phyloP scores from a whole-genome alignment of 257 asterid genomes.

The Ilex aquifolium region DNA sequence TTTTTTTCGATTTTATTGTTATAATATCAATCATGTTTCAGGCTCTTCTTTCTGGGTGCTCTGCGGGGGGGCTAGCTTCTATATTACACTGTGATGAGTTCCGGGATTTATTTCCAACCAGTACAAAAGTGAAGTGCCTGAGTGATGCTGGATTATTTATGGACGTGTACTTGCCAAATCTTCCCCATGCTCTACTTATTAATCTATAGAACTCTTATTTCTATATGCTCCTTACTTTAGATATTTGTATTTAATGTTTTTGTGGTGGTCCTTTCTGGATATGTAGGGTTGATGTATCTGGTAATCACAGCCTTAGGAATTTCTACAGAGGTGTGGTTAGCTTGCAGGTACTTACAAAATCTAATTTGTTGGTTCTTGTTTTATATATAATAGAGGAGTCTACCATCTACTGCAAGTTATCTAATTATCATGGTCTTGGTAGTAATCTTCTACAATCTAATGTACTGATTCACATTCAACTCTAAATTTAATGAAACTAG shows the following conservation, averaged over 20 bases:
- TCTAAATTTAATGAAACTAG: no score
- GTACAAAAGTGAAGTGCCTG: not conserved
- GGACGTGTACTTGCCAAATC: not conserved
- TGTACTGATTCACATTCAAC: not conserved
- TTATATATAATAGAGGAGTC: not conserved
- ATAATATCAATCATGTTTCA: constrained; percentile 13
- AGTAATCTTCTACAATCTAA: no score
- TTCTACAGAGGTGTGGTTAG: constrained; percentile 59
- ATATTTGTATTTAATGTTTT: not conserved
- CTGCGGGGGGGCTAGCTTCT: constrained; percentile 67
- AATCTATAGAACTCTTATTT: not conserved
- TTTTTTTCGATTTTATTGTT: not conserved
- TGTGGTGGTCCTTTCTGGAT: constrained; percentile 2
- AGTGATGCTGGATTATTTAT: constrained; percentile 2
- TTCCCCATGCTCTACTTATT: not conserved
- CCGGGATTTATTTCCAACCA: not conserved
- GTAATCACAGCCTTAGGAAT: constrained; percentile 53
- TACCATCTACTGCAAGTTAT: not conserved
- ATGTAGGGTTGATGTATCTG: constrained; percentile 65
- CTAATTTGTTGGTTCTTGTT: not conserved
- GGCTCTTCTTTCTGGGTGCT: constrained; percentile 65
- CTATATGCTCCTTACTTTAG: not conserved
- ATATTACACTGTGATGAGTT: constrained; percentile 57
- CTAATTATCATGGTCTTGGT: not conserved
- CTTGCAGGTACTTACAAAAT: constrained; percentile 48